phyloP scores from a whole-genome alignment of 768 basidiomycete genomes.

The Lactifluus piperatus region DNA sequence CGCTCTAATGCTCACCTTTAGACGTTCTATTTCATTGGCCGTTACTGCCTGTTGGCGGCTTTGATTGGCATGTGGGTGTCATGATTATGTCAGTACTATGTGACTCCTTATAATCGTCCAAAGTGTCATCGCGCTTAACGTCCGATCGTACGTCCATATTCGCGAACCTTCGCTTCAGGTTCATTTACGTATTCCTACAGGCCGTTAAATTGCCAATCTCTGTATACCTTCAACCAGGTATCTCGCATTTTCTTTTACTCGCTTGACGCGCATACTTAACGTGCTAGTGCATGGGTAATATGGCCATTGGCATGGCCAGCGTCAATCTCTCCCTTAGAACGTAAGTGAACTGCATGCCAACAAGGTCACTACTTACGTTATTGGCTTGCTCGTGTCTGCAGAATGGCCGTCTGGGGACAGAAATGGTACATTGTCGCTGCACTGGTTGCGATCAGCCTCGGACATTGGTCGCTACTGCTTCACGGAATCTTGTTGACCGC shows the following conservation, averaged over 20 bases:
- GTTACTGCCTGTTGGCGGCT: conserved; percentile 37
- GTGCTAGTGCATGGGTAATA: conserved; percentile 35
- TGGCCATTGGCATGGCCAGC: conserved; percentile 37
- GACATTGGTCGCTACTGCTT: conserved; percentile 63
- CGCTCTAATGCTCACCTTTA: conserved; percentile 14
- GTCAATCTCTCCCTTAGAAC: conserved; percentile 41
- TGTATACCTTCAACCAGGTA: conserved; percentile 43
- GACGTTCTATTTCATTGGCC: conserved; percentile 39
- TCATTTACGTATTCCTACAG: conserved; percentile 21
- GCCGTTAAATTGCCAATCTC: conserved; percentile 35
- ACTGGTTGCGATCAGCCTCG: conserved; percentile 49
- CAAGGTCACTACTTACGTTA: not conserved
- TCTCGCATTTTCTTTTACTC: not conserved
- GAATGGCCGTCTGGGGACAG: conserved; percentile 60
- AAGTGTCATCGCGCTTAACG: conserved; percentile 30
- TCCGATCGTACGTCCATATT: conserved; percentile 25
- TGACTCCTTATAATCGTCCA: not conserved
- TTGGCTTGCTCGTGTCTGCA: conserved; percentile 12
- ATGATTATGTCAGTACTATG: not conserved
- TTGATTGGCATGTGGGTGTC: conserved; percentile 38
- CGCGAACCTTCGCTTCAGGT: not conserved
- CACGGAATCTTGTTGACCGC: conserved; percentile 60
- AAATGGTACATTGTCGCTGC: conserved; percentile 42
- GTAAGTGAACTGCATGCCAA: conserved; percentile 24
- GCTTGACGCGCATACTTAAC: not conserved